Evolutionary conservation across 495 filamentous ascomycete species (phyloP).

Genomic region (Parachaetomium inaequale): DNA sequence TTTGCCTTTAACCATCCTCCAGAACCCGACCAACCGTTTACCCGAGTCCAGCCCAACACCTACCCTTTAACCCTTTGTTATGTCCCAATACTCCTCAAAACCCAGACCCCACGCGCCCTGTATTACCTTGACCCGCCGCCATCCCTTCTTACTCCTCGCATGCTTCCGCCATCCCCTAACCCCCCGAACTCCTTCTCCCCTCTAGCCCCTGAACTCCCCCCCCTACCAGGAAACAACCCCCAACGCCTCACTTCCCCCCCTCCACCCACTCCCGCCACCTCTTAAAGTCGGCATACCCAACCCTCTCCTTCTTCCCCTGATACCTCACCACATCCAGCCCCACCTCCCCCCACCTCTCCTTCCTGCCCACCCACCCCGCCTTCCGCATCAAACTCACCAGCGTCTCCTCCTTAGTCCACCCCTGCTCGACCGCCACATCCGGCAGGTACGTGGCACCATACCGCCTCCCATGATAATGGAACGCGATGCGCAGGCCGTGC

Average conservation of each 20-base stretch:
- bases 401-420: conserved; percentile 93
- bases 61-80: not conserved
- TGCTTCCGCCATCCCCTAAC: not conserved
- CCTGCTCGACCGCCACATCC: conserved; percentile 87
- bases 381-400: conserved; percentile 88
- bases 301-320: conserved; percentile 68
- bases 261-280: conserved; percentile 73
- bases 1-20: not conserved
- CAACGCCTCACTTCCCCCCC: not conserved
- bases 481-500: conserved; percentile 79
- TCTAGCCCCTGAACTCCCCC: not conserved
- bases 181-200: not conserved
- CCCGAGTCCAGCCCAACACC: not conserved
- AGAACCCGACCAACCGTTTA: not conserved
- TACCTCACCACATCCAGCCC: conserved; percentile 74
- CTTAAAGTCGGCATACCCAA: conserved; percentile 70
- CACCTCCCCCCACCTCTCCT: conserved; percentile 70
- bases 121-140: not conserved
- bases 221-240: not conserved
- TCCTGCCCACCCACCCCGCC: conserved; percentile 74
- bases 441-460: conserved; percentile 88
- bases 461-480: conserved; percentile 61
- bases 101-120: not conserved
- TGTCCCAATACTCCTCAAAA: not conserved
- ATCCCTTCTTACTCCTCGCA: not conserved